A percentile compares a stretch with the other conserved stretches of the same genome.
These are phyloP conservation scores for Endoconidiophora polonica DNA, from an alignment of 2,329 filamentous ascomycete genomes.

Conservation along the genomic window DNA sequence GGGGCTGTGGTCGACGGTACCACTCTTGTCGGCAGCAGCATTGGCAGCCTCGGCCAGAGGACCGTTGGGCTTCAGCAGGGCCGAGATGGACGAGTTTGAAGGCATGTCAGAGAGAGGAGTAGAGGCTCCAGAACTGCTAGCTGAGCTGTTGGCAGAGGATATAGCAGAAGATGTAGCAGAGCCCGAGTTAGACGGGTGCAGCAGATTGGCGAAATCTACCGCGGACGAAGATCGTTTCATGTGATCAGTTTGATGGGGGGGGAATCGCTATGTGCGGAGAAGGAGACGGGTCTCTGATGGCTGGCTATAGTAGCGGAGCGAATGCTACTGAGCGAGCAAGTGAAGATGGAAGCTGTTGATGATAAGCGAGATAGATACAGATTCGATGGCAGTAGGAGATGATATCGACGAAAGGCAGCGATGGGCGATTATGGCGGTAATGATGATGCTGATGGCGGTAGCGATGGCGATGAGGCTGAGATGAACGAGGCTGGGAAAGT, in stretches of 20 bases:
- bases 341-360: too few species aligned
- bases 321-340: too few species aligned
- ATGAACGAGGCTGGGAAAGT: too few species aligned
- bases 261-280: neutral
- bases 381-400: too few species aligned
- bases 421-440: too few species aligned
- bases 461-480: too few species aligned
- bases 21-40: slow-evolving; percentile 28
- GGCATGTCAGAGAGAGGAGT: slow-evolving; percentile 11
- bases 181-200: slow-evolving; percentile 35
- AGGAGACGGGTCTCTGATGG: too few species aligned
- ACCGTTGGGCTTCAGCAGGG: slow-evolving; percentile 44
- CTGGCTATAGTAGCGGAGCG: too few species aligned
- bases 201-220: slow-evolving; percentile 59
- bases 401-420: too few species aligned
- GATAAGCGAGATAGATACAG: too few species aligned
- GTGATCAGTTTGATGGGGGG: slow-evolving; percentile 29
- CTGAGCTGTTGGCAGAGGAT: slow-evolving; percentile 8
- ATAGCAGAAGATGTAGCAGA: neutral
- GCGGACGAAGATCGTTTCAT: slow-evolving; percentile 61
- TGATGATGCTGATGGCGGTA: too few species aligned
- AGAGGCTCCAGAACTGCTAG: slow-evolving; percentile 11
- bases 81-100: slow-evolving; percentile 9
- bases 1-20: too few species aligned
- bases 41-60: slow-evolving; percentile 29